These are phyloP conservation scores for Tylopilus sp. DNA, from an alignment of 768 basidiomycete genomes.

Conservation along the genomic window DNA sequence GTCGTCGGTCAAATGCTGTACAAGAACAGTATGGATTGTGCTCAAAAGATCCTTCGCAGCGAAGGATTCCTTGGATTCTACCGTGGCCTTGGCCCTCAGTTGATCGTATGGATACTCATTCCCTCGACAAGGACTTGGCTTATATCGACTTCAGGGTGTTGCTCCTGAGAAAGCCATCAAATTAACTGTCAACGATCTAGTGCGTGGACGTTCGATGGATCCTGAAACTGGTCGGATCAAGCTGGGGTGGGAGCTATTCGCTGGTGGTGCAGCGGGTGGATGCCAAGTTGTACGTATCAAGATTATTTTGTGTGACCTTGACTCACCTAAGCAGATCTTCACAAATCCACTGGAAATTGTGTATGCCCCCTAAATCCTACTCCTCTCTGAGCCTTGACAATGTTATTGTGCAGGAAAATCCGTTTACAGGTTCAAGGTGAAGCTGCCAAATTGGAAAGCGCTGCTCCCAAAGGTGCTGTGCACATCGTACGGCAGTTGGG, in stretches of 20 bases:
- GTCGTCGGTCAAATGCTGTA: conserved; percentile 97
- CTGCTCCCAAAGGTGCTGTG: conserved; percentile 76
- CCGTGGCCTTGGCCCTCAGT: conserved; percentile 90
- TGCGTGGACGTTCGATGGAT: conserved; percentile 81
- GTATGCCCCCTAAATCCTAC: conserved; percentile 42
- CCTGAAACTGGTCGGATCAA: conserved; percentile 95
- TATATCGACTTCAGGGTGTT: conserved; percentile 59
- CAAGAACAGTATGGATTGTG: conserved; percentile 94
- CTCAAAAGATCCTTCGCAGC: conserved; percentile 88
- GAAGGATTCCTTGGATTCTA: conserved; percentile 97
- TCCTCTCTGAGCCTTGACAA: background rate
- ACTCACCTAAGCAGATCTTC: conserved; percentile 61
- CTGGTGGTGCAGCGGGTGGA: conserved; percentile 91
- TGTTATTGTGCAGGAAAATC: conserved; percentile 62
- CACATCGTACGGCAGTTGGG: conserved; percentile 95
- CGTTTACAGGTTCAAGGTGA: conserved; percentile 95
- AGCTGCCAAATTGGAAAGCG: conserved; percentile 82
- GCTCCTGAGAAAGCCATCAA: conserved; percentile 99
- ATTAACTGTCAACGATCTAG: conserved; percentile 90
- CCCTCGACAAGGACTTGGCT: background rate
- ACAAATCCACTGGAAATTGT: conserved; percentile 97
- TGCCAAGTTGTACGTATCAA: conserved; percentile 86
- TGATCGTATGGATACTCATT: conserved; percentile 55
- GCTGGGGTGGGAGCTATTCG: conserved; percentile 85
- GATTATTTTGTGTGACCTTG: conserved; percentile 4